Evolutionary conservation across 176 grass and related monocot genomes (phyloP).

Genomic region (Luzula sylvatica): DNA sequence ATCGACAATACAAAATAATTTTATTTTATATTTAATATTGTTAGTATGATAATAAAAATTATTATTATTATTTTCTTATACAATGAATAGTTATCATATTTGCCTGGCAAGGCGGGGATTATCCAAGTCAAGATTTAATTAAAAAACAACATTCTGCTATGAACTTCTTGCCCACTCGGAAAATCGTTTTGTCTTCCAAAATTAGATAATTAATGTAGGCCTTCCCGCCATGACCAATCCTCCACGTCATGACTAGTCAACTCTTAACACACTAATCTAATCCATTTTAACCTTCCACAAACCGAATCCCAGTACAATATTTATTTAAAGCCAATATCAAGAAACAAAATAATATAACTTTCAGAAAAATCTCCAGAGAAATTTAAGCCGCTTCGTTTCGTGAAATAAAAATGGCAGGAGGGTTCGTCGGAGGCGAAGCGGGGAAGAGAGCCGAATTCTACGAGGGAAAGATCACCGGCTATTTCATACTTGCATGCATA

Average conservation of each 20-base stretch:
- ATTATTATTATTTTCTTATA: too few species aligned
- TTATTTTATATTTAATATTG: too few species aligned
- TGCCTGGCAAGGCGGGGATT: too few species aligned
- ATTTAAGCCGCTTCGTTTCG: too few species aligned
- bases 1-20: too few species aligned
- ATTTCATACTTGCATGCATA: conserved; percentile 83
- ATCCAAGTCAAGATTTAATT: too few species aligned
- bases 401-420: conserved; percentile 51
- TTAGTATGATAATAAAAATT: too few species aligned
- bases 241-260: neutral
- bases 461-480: conserved; percentile 66
- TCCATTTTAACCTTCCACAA: neutral
- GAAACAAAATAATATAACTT: neutral
- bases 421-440: conserved; percentile 32
- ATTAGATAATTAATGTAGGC: conserved; percentile 1
- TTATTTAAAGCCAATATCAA: neutral
- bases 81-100: too few species aligned
- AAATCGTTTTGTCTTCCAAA: conserved; percentile 1
- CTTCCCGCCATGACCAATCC: neutral
- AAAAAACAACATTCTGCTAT: too few species aligned
- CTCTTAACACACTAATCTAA: neutral
- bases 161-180: too few species aligned
- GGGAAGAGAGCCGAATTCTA: conserved; percentile 55
- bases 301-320: neutral
- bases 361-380: too few species aligned